phyloP scores from a whole-genome alignment of 345 rosid genomes.

The Xanthoceras sorbifolium region DNA sequence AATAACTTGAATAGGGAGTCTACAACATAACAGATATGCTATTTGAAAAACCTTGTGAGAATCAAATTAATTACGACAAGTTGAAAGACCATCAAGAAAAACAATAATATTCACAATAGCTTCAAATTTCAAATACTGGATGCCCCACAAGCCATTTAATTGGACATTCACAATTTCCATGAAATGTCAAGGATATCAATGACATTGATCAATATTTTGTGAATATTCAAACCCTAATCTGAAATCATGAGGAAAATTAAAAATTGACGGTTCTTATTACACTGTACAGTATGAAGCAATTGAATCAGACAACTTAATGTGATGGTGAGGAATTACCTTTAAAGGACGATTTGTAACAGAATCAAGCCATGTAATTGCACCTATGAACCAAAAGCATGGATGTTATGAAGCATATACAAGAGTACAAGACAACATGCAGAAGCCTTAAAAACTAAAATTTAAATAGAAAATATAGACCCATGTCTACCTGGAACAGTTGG shows the following conservation, averaged over 20 bases:
- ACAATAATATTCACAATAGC: not conserved
- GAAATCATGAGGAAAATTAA: no score
- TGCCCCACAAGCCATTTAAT: no score
- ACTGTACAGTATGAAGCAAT: not conserved
- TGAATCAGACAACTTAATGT: slow-evolving; percentile 7
- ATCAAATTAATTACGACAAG: not conserved
- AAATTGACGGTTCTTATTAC: not conserved
- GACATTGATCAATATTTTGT: not conserved
- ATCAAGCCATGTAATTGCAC: slow-evolving; percentile 88
- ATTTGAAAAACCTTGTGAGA: not conserved
- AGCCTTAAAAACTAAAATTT: not conserved
- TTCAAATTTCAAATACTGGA: not conserved
- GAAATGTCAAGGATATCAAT: not conserved
- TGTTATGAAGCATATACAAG: slow-evolving; percentile 7
- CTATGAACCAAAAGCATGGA: slow-evolving; percentile 33
- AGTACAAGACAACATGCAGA: slow-evolving; percentile 11
- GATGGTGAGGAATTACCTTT: slow-evolving; percentile 51
- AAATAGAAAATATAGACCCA: not conserved
- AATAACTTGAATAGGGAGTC: not conserved
- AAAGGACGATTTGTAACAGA: slow-evolving; percentile 87
- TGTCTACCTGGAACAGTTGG: slow-evolving; percentile 69
- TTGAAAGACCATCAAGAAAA: not conserved
- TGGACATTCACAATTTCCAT: not conserved
- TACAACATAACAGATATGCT: not conserved
- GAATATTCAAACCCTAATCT: not conserved